Evolutionary conservation across 2,329 filamentous ascomycete genomes (phyloP).

Genomic region (Penicillium corylophilum): DNA sequence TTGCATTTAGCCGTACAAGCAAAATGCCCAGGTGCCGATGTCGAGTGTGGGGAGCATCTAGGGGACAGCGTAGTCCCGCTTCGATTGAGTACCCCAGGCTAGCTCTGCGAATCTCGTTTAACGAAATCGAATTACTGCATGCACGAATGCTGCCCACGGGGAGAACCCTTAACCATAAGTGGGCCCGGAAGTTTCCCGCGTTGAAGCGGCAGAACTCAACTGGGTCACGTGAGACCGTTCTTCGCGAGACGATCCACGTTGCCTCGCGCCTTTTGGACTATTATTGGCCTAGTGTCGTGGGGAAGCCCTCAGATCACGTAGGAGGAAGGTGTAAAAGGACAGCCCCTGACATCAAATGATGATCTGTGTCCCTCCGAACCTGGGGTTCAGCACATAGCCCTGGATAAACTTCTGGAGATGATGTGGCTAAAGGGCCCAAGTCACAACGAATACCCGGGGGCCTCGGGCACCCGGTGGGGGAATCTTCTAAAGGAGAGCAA

Average conservation of each 20-base stretch:
- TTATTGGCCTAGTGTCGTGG: background rate
- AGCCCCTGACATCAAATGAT: background rate
- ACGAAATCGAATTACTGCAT: background rate
- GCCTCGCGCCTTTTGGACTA: background rate
- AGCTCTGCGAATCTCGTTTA: background rate
- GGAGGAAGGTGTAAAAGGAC: background rate
- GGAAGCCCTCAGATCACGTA: background rate
- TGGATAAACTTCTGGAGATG: no score
- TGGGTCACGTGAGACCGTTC: background rate
- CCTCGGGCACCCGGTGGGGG: background rate
- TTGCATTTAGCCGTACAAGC: conserved; percentile 12
- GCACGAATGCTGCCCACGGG: conserved; percentile 8
- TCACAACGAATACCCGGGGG: background rate
- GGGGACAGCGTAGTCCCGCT: conserved; percentile 8
- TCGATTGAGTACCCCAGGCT: conserved; percentile 9
- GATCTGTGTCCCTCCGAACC: background rate
- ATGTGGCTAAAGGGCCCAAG: background rate
- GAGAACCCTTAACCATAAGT: conserved; percentile 21
- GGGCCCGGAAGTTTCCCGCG: conserved; percentile 13
- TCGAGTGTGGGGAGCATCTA: conserved; percentile 12
- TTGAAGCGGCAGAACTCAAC: background rate
- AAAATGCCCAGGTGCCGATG: background rate
- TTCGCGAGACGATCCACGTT: background rate
- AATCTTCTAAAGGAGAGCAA: background rate
- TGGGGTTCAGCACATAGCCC: background rate